Evolutionary conservation across 2,329 filamentous ascomycete genomes (phyloP).

Genomic region (Harringtonia aguacate): DNA sequence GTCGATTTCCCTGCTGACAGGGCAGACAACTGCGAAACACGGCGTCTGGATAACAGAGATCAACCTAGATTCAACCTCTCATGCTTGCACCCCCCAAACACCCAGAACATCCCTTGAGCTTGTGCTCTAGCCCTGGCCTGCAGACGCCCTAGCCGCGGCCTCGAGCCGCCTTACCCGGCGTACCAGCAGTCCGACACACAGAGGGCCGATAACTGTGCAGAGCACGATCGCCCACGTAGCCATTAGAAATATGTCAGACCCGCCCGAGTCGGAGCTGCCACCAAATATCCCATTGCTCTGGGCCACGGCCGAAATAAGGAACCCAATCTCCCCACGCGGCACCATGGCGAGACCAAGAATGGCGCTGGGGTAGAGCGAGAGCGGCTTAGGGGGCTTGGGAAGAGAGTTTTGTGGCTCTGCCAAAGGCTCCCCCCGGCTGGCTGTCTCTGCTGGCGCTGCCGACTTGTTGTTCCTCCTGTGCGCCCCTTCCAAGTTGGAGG

Average conservation of each 20-base stretch:
- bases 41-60: too few relatives aligned
- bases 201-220: conserved; percentile 41
- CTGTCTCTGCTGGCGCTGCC: background rate
- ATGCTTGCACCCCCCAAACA: background rate
- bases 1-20: too few relatives aligned
- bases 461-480: background rate
- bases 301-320: conserved; percentile 61
- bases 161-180: conserved; percentile 25
- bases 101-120: background rate
- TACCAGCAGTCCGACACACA: conserved; percentile 36
- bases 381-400: conserved; percentile 29
- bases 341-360: conserved; percentile 62
- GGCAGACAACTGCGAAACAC: too few relatives aligned
- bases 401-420: background rate
- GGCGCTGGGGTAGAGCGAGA: conserved; percentile 55
- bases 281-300: conserved; percentile 38
- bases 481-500: too few relatives aligned
- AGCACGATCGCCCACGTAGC: conserved; percentile 44
- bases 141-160: background rate
- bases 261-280: background rate
- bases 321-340: conserved; percentile 70
- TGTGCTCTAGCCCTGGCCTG: background rate
- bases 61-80: too few relatives aligned
- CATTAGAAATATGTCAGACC: conserved; percentile 37
- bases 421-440: background rate